Base-by-base conservation (phyloP, 1,284 basidiomycete genomes). In the Spongispora temasekensis region DNA sequence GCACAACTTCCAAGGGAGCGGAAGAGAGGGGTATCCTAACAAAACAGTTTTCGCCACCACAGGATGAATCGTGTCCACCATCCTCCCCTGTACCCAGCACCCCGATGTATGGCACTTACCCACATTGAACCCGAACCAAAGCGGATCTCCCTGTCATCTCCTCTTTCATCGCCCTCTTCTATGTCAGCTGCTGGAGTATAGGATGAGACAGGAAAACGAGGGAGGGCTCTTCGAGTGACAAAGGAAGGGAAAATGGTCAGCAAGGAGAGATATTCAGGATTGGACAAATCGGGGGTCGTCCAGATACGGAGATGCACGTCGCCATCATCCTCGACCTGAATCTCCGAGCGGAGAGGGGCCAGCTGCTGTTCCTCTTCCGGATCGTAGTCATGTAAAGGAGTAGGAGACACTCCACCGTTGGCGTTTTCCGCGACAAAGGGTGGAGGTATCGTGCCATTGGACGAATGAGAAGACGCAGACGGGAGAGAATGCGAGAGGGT, bases 91-190 rank as follows among this genome's bases (percentile, higher is more conserved):
- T 86, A 91, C 28, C 83, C 85, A 40, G 82, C 80, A 31, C 75
- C 75, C 35, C 90, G 85, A 56, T 76, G 72, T 67, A 79, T 83
- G 35, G 79, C 68, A 58, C 88, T 84, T 35, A 90, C 72, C 84
- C 86, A 89, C 81, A 92, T 87, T 50, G 78, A 79, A 15, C 90
- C 90, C 28, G 90, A 92, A 23, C 90, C 90, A 68, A 86, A 83
- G 37, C 79, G 83, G 61, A 92, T 81, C 44, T 80, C 81, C 60
- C 80, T 81, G 62, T 76, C 78, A 63, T 83, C 81, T n/a, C 70
- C 74, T 35, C 77, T 75, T 55, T 81, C 79, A 57, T 83, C 82
- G 31, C 84, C 88, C 68, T 88, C 87, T 72, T 90, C 89, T 35
- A 88, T 74, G 68, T 91, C 88, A 71, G 75, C 31, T 76, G 74